These are phyloP conservation scores for Cryptosporidium tyzzeri DNA, from an alignment of 169 alveolate genomes.

Conservation along the genomic window DNA sequence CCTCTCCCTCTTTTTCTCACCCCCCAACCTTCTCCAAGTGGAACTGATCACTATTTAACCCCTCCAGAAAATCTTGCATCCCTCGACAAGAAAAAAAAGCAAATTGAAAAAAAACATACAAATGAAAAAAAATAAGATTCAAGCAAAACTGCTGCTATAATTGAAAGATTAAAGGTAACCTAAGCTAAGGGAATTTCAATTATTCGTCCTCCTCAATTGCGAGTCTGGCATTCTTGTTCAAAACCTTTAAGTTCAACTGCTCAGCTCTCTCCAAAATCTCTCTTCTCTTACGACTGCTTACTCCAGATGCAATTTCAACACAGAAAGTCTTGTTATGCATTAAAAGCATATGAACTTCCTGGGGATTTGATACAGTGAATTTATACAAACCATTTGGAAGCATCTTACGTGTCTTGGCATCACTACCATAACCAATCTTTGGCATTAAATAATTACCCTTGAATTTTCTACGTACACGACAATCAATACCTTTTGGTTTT, in stretches of 20 bases:
- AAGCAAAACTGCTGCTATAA: slow-evolving; percentile 25
- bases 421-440: slow-evolving; percentile 96
- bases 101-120: not conserved
- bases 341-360: slow-evolving; percentile 93
- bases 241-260: slow-evolving; percentile 92
- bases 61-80: not conserved
- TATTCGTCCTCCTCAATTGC: slow-evolving; percentile 77
- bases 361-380: slow-evolving; percentile 89
- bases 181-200: slow-evolving; percentile 33
- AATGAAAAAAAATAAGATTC: not conserved
- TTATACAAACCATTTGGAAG: slow-evolving; percentile 94
- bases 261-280: slow-evolving; percentile 94
- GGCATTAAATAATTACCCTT: slow-evolving; percentile 95
- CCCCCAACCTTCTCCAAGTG: not conserved
- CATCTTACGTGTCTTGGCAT: slow-evolving; percentile 92
- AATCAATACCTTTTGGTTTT: slow-evolving; percentile 97
- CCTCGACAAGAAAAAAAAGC: not conserved
- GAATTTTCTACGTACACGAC: slow-evolving; percentile 96
- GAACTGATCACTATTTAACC: not conserved
- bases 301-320: slow-evolving; percentile 94
- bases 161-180: slow-evolving; percentile 43
- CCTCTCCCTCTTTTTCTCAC: not conserved
- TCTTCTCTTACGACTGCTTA: slow-evolving; percentile 92
- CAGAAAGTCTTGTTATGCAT: slow-evolving; percentile 95
- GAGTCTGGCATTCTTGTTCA: slow-evolving; percentile 89